Conservation (phyloP, 192 early-diverging fungal species). For the Entomortierella lignicola region DNA sequence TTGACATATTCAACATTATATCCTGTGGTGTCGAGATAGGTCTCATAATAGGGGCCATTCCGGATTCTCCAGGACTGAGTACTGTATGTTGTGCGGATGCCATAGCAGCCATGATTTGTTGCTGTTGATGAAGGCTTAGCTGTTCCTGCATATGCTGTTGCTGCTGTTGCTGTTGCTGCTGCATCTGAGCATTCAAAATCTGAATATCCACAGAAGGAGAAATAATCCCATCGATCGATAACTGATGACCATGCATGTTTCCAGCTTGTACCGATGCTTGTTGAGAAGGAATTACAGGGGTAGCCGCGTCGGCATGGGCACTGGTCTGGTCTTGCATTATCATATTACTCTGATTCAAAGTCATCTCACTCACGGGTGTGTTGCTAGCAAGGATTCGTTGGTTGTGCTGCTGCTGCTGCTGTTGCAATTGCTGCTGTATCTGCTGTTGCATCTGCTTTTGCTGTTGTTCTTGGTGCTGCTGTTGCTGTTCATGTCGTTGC, state of each 20-base stretch:
- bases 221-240: slow-evolving; percentile 33
- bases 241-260: slow-evolving; percentile 39
- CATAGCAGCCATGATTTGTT: slow-evolving; percentile 36
- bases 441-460: slow-evolving; percentile 29
- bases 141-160: background rate
- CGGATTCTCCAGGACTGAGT: slow-evolving; percentile 16
- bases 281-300: slow-evolving; percentile 50
- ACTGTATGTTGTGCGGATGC: slow-evolving; percentile 14
- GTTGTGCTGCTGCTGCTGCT: slow-evolving; percentile 27
- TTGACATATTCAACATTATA: background rate
- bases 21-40: slow-evolving; percentile 8
- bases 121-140: slow-evolving; percentile 15
- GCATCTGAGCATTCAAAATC: slow-evolving; percentile 28
- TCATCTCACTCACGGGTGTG: slow-evolving; percentile 2
- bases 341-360: slow-evolving; percentile 1
- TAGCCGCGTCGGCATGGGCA: slow-evolving; percentile 7
- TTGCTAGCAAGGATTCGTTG: background rate
- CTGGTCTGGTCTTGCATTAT: slow-evolving; percentile 17
- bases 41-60: slow-evolving; percentile 16
- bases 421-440: slow-evolving; percentile 8
- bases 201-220: slow-evolving; percentile 30
- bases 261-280: slow-evolving; percentile 15
- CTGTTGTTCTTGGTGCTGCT: slow-evolving; percentile 26
- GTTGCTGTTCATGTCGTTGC: slow-evolving; percentile 24
- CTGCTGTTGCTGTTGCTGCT: slow-evolving; percentile 23